phyloP scores from a whole-genome alignment of 2,329 filamentous ascomycete species.

The Teratosphaeria gauchensis region DNA sequence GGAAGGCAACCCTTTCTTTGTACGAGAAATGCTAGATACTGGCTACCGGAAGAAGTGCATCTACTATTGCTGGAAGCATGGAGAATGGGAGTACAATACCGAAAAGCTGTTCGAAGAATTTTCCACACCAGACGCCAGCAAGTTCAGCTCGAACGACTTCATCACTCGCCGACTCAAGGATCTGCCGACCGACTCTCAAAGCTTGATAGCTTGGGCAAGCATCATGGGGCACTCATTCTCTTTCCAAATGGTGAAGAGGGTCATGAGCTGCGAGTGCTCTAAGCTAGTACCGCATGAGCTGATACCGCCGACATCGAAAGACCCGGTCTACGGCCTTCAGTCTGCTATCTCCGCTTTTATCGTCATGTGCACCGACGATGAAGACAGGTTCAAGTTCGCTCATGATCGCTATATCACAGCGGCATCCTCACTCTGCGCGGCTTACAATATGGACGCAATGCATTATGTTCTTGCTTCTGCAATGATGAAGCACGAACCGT shows the following conservation, averaged over 20 bases:
- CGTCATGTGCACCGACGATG: constrained; percentile 69
- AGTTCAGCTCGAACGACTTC: constrained; percentile 73
- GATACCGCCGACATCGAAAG: constrained; percentile 50
- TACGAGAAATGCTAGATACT: constrained; percentile 79
- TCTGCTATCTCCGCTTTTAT: constrained; percentile 71
- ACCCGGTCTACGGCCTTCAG: constrained; percentile 71
- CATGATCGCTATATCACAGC: constrained; percentile 82
- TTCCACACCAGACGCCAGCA: constrained; percentile 64
- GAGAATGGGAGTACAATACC: constrained; percentile 74
- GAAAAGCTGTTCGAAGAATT: constrained; percentile 83
- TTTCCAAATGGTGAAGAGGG: constrained; percentile 66
- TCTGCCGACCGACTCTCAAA: constrained; percentile 61
- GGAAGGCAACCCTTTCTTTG: constrained; percentile 80
- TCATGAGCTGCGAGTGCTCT: constrained; percentile 60
- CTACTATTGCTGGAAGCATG: constrained; percentile 80
- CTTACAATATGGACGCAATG: constrained; percentile 61
- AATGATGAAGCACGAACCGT: constrained; percentile 59
- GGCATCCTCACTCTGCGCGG: constrained; percentile 60
- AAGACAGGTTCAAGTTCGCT: constrained; percentile 76
- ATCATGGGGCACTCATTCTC: constrained; percentile 75
- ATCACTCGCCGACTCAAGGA: constrained; percentile 69
- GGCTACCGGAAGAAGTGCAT: constrained; percentile 81
- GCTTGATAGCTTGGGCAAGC: constrained; percentile 77
- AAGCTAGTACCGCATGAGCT: constrained; percentile 40
- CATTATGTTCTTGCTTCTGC: constrained; percentile 81